A percentile compares a stretch with the other conserved stretches of the same genome.
phyloP scores from a whole-genome alignment of 108 stramenopile species.

The Hondaea fermentalgiana region DNA sequence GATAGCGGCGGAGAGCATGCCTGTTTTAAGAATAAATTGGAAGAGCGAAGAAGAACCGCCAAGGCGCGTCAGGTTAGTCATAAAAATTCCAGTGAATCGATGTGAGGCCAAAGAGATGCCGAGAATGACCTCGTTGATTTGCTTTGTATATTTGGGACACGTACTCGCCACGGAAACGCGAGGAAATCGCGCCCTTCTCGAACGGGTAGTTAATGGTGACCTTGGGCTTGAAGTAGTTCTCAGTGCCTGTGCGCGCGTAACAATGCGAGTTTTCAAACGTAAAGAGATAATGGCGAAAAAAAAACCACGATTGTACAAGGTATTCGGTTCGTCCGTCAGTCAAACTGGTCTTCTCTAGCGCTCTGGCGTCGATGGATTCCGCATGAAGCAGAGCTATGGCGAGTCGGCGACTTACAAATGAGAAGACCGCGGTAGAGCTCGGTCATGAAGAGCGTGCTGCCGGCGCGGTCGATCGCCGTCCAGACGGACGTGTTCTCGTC shows the following conservation, averaged over 20 bases:
- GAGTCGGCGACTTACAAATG: not conserved
- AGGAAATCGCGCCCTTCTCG: constrained; percentile 85
- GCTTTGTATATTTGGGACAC: not conserved
- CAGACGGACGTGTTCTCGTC: not conserved
- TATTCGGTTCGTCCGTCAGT: no score
- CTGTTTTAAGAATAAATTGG: not conserved
- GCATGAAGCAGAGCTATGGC: not conserved
- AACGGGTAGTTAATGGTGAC: constrained; percentile 98
- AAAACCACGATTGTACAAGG: no score
- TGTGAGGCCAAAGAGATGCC: no score
- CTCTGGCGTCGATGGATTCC: no score
- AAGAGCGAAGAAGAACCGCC: no score
- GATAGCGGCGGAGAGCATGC: constrained; percentile 92
- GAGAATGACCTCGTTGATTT: no score
- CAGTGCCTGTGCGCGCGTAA: not conserved
- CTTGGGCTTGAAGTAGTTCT: constrained; percentile 49
- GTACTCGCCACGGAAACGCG: constrained; percentile 92
- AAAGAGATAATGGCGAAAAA: no score
- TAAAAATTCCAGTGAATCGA: no score
- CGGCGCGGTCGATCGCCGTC: not conserved
- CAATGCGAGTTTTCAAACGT: not conserved
- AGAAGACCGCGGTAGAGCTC: not conserved
- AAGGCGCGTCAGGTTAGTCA: no score
- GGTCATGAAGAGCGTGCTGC: not conserved
- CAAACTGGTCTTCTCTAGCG: no score